Evolutionary conservation across 768 basidiomycete genomes (phyloP), one percentile per base, ranked within the genome.

Genomic region (Sistotremastrum niveocremeum): DNA sequence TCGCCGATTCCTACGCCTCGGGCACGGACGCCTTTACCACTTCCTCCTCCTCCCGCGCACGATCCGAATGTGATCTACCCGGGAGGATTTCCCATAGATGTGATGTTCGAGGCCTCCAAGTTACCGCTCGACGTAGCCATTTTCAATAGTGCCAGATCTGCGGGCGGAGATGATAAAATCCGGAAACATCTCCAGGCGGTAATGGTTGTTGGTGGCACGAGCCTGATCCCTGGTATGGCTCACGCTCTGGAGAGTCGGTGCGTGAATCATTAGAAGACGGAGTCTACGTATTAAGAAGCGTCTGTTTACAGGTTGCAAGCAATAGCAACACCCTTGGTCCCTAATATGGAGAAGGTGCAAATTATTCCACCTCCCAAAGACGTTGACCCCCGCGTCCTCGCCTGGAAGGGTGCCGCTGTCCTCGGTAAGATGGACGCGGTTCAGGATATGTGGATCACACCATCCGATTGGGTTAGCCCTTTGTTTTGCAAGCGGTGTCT

Each of bases 291-390:
- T 46, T 53, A 37, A 32, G 20, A 30, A 6, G n/a, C 29, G 51
- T 31, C 31, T 29, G 32, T 39, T 7, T 12, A 34, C 45, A 84
- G 84, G 55, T 56, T 88, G 39, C 84, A 87, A 57, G 87, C 84
- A 0, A 88, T 89, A 46, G 84, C 84, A 7, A 85, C 82, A 6
- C 84, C 86, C 4, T 62, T 93, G 37, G 81, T 87, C 10, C 73
- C 75, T 10, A 81, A 79, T 57, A 87, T 91, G 78, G 82, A 85
- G 57, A 85, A 84, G 54, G 84, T 94, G 5, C 79, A 83, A 52
- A 86, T 95, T 48, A 84, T 98, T 40, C 87, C 90, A n/a, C 84
- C 90, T 2, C 91, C 93, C 1, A 84, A 91, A 59, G 88, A 90
- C 49, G 76, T 97, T 39, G 91, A 98, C 62, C 89, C 88, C 4